Evolutionary conservation across 2,329 filamentous ascomycete species (phyloP), one percentile per base, ranked within the genome.

Genomic region (Pezicula radicicola): DNA sequence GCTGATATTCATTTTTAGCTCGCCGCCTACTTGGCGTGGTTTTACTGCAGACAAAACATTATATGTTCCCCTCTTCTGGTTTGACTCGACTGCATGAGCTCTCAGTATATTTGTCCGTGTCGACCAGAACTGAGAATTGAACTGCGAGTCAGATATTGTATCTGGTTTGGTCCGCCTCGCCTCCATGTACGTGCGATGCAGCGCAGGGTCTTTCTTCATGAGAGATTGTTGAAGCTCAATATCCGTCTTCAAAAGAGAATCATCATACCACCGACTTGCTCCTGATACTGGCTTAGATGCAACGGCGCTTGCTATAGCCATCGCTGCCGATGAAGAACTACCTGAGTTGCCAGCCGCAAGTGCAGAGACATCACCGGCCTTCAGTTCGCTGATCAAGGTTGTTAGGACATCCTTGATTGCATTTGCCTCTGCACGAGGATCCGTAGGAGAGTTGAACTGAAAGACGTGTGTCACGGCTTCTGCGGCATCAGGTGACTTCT

Each of bases 101-200:
- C 94, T 88, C 28, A 99, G 78, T 30, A 97, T 75, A 67, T 91
- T 91, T 44, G 92, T 81, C 43, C 95, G 81, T 2, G 91, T 90
- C 1, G 91, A 90, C 94, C 94, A 99, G 72, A 99, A 99, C 68
- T 97, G 93, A 1, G 84, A 78, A 60, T 93, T 91, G 69, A 97
- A 96, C 42, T 91, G 87, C 2, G 82, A 81, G 27, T 88, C 84
- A 0, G 87, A 87, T 55, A 97, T 87, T 2, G 88, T 85, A 7
- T 93, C 88, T 0, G 93, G 91, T 65, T 96, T 96, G 8, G 89
- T 88, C 48, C 82, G 79, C 46, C 91, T 76, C 0, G 91, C 88
- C 65, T 96, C 91, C 73, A 91, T 86, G 67, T 97, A 97, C 41
- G 92, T 94, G 67, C 89, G 84, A 60, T 88, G 83, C 39, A 99